Percentiles rank a stretch among this genome's conserved stretches.
These are phyloP conservation scores for Cubamyces lactineus DNA, from an alignment of 768 basidiomycete species.

Conservation along the genomic window DNA sequence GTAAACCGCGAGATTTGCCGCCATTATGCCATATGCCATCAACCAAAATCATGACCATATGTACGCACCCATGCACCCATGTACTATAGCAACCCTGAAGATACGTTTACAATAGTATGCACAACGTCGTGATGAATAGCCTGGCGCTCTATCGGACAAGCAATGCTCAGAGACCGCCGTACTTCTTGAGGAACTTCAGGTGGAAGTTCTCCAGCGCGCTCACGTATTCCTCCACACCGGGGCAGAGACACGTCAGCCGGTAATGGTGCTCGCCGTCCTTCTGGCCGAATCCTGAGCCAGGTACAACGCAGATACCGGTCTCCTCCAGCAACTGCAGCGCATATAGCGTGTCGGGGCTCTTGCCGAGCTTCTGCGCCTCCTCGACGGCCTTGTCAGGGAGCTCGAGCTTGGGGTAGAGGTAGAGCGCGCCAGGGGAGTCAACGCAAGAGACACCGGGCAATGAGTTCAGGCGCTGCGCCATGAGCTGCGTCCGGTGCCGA, in stretches of 20 bases:
- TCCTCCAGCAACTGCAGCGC: slow-evolving; percentile 80
- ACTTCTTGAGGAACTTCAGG: slow-evolving; percentile 57
- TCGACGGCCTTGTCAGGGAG: slow-evolving; percentile 74
- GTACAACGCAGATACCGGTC: slow-evolving; percentile 93
- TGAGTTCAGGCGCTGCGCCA: slow-evolving; percentile 79
- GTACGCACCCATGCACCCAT: no score
- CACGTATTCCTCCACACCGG: slow-evolving; percentile 92
- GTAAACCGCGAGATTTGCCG: no score
- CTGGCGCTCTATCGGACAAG: no score
- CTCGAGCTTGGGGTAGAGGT: slow-evolving; percentile 85
- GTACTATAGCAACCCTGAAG: no score
- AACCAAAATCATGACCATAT: no score
- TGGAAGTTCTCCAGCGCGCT: slow-evolving; percentile 81
- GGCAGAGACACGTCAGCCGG: slow-evolving; percentile 91
- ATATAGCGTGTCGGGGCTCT: slow-evolving; percentile 90
- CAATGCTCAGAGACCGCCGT: slow-evolving; percentile 32
- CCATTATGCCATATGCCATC: no score
- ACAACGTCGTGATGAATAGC: no score
- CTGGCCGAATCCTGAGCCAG: slow-evolving; percentile 95
- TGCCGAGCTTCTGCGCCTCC: slow-evolving; percentile 70
- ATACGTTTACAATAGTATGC: no score
- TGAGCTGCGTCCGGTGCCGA: slow-evolving; percentile 65
- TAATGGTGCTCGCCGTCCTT: slow-evolving; percentile 90
- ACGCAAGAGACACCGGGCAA: slow-evolving; percentile 92
- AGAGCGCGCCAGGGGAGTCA: slow-evolving; percentile 88